Percentiles rank a stretch among this genome's conserved stretches.
Evolutionary conservation across 2,329 filamentous ascomycete genomes (phyloP).

Genomic region (Tolypocladium sp.): DNA sequence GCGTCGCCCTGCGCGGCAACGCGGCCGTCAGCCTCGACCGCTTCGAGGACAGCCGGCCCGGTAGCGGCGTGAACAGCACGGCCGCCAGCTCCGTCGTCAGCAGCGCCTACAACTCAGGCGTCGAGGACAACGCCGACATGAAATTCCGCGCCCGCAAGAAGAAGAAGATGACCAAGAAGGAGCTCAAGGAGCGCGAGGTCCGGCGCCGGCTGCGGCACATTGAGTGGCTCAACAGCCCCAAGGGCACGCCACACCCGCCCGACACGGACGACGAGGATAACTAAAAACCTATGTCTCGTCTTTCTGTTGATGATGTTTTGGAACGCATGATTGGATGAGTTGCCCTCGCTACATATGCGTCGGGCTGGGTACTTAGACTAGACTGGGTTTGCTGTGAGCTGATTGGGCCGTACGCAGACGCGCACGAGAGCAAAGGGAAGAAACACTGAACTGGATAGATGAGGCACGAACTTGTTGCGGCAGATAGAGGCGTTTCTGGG

Average conservation of each 20-base stretch:
- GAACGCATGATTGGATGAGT: not conserved
- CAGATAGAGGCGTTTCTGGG: constrained; percentile 4
- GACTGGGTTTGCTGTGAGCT: not conserved
- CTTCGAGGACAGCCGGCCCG: constrained; percentile 75
- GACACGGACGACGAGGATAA: constrained; percentile 70
- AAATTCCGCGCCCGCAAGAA: constrained; percentile 89
- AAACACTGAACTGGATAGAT: not conserved
- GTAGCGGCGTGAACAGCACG: constrained; percentile 44
- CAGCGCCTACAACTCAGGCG: constrained; percentile 46
- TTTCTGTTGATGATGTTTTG: not conserved
- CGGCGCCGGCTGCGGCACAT: constrained; percentile 80
- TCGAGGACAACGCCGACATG: constrained; percentile 68
- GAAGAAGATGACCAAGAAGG: constrained; percentile 98
- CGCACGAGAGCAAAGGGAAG: not conserved
- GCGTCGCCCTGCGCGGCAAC: constrained; percentile 75
- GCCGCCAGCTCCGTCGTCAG: constrained; percentile 51
- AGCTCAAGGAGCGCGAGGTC: constrained; percentile 87
- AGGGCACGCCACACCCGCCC: constrained; percentile 68
- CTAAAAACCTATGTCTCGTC: constrained; percentile 1
- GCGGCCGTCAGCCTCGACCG: constrained; percentile 66
- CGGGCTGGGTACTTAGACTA: not conserved
- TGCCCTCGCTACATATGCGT: not conserved
- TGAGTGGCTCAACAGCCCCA: constrained; percentile 74
- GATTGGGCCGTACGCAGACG: not conserved
- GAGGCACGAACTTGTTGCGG: not conserved